These are phyloP conservation scores for Xylaria sp. DNA, from an alignment of 2,329 filamentous ascomycete species.

Conservation along the genomic window DNA sequence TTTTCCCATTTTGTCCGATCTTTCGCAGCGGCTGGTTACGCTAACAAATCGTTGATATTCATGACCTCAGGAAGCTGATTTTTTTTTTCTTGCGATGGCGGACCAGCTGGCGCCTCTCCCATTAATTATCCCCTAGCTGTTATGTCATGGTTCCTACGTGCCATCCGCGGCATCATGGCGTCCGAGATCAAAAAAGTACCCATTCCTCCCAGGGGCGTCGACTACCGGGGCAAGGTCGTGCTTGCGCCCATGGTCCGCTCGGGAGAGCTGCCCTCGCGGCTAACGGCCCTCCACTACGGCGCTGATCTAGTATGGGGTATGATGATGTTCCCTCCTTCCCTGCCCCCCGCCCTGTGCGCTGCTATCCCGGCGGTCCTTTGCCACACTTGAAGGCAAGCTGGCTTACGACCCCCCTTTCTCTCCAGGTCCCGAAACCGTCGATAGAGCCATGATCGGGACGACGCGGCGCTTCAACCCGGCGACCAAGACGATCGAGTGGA, in stretches of 20 bases:
- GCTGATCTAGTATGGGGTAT: slow-evolving; percentile 94
- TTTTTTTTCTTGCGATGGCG: background rate
- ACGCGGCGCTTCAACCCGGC: slow-evolving; percentile 74
- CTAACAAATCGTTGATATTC: background rate
- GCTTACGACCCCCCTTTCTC: background rate
- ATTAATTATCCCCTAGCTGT: slow-evolving; percentile 3
- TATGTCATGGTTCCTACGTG: slow-evolving; percentile 30
- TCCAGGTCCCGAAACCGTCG: slow-evolving; percentile 87
- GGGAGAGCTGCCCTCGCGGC: slow-evolving; percentile 89
- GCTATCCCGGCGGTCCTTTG: background rate
- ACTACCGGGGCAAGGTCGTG: slow-evolving; percentile 92
- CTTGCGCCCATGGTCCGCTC: slow-evolving; percentile 97
- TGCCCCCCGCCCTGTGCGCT: background rate
- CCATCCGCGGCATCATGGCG: slow-evolving; percentile 59
- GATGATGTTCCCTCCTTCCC: slow-evolving; percentile 31
- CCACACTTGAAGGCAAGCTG: background rate
- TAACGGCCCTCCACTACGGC: slow-evolving; percentile 90
- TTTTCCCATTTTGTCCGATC: background rate
- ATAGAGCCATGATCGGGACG: slow-evolving; percentile 87
- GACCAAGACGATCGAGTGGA: slow-evolving; percentile 84
- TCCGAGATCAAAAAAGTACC: slow-evolving; percentile 68
- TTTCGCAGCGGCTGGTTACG: background rate
- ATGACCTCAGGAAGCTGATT: background rate
- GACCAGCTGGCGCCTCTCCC: background rate
- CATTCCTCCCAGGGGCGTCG: slow-evolving; percentile 85